phyloP scores from a whole-genome alignment of 805 yeast species.

The Peterozyma xylosa region DNA sequence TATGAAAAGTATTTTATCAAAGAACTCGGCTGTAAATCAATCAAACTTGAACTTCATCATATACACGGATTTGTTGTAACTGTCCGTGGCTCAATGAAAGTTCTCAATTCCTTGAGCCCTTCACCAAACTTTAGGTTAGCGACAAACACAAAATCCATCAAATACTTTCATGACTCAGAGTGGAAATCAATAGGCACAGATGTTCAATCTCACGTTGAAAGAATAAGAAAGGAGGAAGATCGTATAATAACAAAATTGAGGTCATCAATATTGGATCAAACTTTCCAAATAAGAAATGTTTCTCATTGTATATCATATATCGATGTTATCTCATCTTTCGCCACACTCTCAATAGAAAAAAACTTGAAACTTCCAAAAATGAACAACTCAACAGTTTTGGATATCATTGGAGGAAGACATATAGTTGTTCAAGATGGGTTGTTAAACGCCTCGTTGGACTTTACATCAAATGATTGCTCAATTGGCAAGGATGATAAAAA shows the following conservation, averaged over 20 bases:
- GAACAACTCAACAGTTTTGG: conserved; percentile 35
- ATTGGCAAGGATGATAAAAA: conserved; percentile 15
- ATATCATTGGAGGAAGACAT: conserved; percentile 68
- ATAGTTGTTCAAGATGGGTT: conserved; percentile 78
- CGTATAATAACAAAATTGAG: conserved; percentile 43
- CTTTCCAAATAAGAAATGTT: conserved; percentile 40
- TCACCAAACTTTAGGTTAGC: not conserved
- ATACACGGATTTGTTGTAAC: conserved; percentile 40
- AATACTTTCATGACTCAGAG: conserved; percentile 30
- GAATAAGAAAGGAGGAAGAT: conserved; percentile 50
- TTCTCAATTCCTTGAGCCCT: conserved; percentile 3
- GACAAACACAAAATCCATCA: conserved; percentile 13
- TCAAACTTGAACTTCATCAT: conserved; percentile 31
- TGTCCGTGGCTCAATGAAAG: conserved; percentile 31
- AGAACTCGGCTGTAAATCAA: conserved; percentile 19
- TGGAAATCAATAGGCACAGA: conserved; percentile 47
- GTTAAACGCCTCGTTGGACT: conserved; percentile 35
- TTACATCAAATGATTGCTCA: conserved; percentile 38
- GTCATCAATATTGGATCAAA: conserved; percentile 31
- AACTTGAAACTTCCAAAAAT: conserved; percentile 61
- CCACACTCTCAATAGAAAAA: conserved; percentile 61
- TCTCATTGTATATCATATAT: conserved; percentile 51
- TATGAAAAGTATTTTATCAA: conserved; percentile 21
- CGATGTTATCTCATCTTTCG: conserved; percentile 71
- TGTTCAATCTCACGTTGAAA: conserved; percentile 34